Percentiles rank a stretch among this genome's conserved stretches.
Conservation (phyloP, 768 basidiomycete genomes). For the Naganishia friedmannii region DNA sequence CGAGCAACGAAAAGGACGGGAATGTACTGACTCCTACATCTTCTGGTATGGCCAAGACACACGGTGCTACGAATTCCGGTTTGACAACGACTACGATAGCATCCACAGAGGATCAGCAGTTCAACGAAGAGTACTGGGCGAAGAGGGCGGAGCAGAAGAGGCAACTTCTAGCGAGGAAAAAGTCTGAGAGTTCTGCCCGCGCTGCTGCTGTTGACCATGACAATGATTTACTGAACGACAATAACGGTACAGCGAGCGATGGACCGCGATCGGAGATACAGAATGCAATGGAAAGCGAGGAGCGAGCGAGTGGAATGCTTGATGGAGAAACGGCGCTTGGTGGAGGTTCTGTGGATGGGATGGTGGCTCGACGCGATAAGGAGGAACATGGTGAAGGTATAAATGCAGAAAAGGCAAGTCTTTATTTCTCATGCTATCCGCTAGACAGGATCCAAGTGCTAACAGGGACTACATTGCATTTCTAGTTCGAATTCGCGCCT, state of each 20-base stretch:
- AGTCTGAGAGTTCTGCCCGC: not conserved
- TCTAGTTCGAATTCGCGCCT: conserved; percentile 2
- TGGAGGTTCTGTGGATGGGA: not conserved
- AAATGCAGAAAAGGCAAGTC: not conserved
- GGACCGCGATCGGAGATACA: too few relatives aligned
- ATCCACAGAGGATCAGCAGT: not conserved
- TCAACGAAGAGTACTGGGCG: conserved; percentile 3
- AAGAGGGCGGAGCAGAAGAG: not conserved
- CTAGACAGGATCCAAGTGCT: not conserved
- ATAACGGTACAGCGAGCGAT: too few relatives aligned
- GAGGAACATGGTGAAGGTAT: not conserved
- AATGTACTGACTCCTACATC: too few relatives aligned
- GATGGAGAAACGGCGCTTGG: not conserved
- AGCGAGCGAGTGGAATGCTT: not conserved
- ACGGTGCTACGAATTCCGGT: too few relatives aligned
- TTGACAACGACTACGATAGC: too few relatives aligned
- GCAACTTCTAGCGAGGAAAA: not conserved
- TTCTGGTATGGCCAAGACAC: too few relatives aligned
- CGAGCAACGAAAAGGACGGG: too few relatives aligned
- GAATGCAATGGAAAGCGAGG: not conserved
- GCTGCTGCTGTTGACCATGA: not conserved
- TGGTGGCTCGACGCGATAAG: not conserved
- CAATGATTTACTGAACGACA: too few relatives aligned
- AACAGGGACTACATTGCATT: not conserved
- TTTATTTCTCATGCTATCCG: not conserved